A percentile compares a stretch with the other conserved stretches of the same genome.
Evolutionary conservation across 192 early-diverging fungal species (phyloP).

Genomic region (Coemansia sp.): DNA sequence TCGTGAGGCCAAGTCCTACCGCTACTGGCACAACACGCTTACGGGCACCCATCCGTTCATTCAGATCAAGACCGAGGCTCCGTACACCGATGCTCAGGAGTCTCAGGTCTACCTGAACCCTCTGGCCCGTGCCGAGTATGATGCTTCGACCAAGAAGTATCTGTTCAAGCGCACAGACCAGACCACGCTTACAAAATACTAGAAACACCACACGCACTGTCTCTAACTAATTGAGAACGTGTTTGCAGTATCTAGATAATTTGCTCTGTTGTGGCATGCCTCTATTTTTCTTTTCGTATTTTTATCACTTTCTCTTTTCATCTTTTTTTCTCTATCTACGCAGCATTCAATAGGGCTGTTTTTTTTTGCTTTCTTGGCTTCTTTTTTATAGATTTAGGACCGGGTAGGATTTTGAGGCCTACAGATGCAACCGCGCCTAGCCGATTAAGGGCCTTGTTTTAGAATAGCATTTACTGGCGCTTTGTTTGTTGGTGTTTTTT

Average conservation of each 20-base stretch:
- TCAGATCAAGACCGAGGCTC: slow-evolving; percentile 2
- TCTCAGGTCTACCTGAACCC: slow-evolving; percentile 14
- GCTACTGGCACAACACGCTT: slow-evolving; percentile 10
- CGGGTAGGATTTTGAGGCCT: slow-evolving; percentile 15
- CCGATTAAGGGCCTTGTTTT: too few species aligned
- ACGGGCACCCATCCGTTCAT: slow-evolving; percentile 3
- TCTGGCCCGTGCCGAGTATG: slow-evolving; percentile 9
- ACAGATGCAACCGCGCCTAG: slow-evolving; percentile 20
- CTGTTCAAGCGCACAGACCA: slow-evolving; percentile 41
- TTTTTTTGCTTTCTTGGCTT: background rate
- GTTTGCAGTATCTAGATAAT: too few species aligned
- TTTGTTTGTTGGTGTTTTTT: background rate
- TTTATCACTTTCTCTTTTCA: slow-evolving; percentile 1
- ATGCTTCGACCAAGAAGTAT: slow-evolving; percentile 26
- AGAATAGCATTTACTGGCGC: too few species aligned
- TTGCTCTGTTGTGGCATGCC: too few species aligned
- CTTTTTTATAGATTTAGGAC: background rate
- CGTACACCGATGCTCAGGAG: slow-evolving; percentile 14
- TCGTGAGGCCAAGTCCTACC: background rate
- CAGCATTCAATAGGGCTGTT: too few species aligned
- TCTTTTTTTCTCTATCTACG: too few species aligned
- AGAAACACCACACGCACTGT: slow-evolving; percentile 1
- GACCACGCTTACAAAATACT: slow-evolving; percentile 7
- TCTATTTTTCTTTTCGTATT: background rate
- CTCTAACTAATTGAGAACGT: too few species aligned